Evolutionary conservation across 768 basidiomycete species (phyloP).

Genomic region (Suillus luteus): DNA sequence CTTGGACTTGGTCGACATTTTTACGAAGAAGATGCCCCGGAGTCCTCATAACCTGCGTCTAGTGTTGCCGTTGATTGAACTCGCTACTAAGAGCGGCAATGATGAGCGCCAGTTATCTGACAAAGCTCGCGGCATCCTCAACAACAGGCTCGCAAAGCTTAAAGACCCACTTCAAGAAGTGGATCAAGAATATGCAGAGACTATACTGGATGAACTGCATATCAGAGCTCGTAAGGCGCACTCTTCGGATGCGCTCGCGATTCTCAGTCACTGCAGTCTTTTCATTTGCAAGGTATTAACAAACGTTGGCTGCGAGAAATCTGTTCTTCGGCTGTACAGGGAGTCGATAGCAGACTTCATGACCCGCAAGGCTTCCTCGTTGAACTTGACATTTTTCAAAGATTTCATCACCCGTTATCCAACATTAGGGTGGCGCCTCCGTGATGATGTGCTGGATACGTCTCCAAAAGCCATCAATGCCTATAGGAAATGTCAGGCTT

Average conservation of each 20-base stretch:
- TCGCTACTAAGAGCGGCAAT: slow-evolving; percentile 61
- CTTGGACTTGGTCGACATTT: slow-evolving; percentile 90
- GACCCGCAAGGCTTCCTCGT: slow-evolving; percentile 75
- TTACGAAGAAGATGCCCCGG: slow-evolving; percentile 74
- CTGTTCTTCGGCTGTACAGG: slow-evolving; percentile 57
- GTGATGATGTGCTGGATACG: slow-evolving; percentile 57
- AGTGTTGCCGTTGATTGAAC: slow-evolving; percentile 75
- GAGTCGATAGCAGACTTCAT: slow-evolving; percentile 74
- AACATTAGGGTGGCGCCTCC: slow-evolving; percentile 62
- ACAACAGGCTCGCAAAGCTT: slow-evolving; percentile 68
- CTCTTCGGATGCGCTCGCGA: slow-evolving; percentile 59
- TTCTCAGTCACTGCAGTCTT: slow-evolving; percentile 68
- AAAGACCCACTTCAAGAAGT: slow-evolving; percentile 53
- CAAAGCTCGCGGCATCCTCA: slow-evolving; percentile 82
- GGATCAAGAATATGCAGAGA: slow-evolving; percentile 44
- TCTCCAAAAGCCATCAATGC: slow-evolving; percentile 66
- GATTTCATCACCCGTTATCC: slow-evolving; percentile 75
- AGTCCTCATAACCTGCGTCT: slow-evolving; percentile 68
- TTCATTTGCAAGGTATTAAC: slow-evolving; percentile 63
- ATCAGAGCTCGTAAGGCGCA: slow-evolving; percentile 66
- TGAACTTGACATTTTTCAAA: slow-evolving; percentile 74
- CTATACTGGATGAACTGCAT: slow-evolving; percentile 66
- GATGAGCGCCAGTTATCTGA: slow-evolving; percentile 90
- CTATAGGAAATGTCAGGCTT: slow-evolving; percentile 75
- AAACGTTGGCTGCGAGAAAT: slow-evolving; percentile 38